Conservation (phyloP, 2,329 filamentous ascomycete species). For the Aciculosporium take region DNA sequence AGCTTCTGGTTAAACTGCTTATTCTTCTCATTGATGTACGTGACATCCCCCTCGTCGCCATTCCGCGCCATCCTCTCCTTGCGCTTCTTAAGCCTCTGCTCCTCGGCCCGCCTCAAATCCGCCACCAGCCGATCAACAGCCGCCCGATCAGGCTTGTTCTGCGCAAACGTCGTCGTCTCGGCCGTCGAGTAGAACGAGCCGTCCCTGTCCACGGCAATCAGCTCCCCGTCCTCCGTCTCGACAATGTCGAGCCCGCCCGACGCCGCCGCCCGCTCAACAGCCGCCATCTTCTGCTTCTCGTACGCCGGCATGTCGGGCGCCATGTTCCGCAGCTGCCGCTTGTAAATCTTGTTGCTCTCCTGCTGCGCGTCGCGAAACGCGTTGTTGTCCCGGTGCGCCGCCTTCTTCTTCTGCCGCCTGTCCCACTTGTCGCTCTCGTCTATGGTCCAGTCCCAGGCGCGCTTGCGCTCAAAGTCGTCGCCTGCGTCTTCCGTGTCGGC, state of each 20-base stretch:
- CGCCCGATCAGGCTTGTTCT: conserved; percentile 76
- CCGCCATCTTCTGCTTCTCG: conserved; percentile 69
- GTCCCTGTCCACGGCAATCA: conserved; percentile 85
- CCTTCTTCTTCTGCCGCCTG: conserved; percentile 74
- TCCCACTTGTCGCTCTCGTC: conserved; percentile 95
- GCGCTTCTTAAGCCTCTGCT: conserved; percentile 71
- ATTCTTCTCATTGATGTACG: conserved; percentile 99
- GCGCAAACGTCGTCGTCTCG: conserved; percentile 64
- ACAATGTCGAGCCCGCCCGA: conserved; percentile 82
- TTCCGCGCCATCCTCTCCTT: conserved; percentile 62
- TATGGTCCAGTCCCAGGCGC: conserved; percentile 96
- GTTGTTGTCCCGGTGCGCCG: conserved; percentile 65
- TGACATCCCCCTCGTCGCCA: conserved; percentile 82
- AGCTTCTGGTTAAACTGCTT: conserved; percentile 99
- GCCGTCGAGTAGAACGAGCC: conserved; percentile 84
- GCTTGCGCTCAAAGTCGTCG: conserved; percentile 92
- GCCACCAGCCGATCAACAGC: conserved; percentile 77
- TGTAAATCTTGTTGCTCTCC: conserved; percentile 86
- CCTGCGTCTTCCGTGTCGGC: conserved; percentile 74
- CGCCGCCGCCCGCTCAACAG: conserved; percentile 71
- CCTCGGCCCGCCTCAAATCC: conserved; percentile 80
- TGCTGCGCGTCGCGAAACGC: conserved; percentile 81
- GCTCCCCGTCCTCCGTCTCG: conserved; percentile 86
- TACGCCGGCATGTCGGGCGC: conserved; percentile 71
- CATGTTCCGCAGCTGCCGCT: conserved; percentile 70